Base-by-base conservation (phyloP, 2,329 filamentous ascomycete species). In the Ceratocystis huliohia region DNA sequence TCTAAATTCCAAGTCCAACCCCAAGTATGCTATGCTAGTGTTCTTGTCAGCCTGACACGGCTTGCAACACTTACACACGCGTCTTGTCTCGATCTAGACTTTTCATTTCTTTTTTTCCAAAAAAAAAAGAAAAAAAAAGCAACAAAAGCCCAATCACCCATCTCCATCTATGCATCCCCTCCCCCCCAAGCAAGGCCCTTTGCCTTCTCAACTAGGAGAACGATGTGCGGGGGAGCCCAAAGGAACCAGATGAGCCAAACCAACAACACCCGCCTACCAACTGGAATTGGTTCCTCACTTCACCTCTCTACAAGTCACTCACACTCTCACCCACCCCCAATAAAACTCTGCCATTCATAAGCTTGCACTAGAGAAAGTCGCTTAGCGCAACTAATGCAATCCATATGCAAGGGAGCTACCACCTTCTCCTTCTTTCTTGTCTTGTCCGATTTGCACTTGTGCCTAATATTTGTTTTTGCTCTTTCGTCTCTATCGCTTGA, bases 41-140 rank as follows among this genome's bases (percentile, higher is more conserved):
- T 41, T 37, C 56, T 33, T 33, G 56, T 59, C 56, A 59, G 56
- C 15, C 56, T 59, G 56, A 59, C 28, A 59, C 56, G 30, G 28
- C 30, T 20, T 59, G 15, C 37, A 41, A 33, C 48, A 53, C 37
- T 41, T 41, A 50, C 33, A 59, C 28, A 59, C 28, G 28, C 28
- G 56, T 33, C 37, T 20, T 59, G 25, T 59, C 28, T 59, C 33
- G 56, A 59, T 20, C 28, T 30, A n/a, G 25, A 20, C 17, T 59
- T 37, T 20, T 41, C 33, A 13, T 57, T 30, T 30, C 28, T 37
- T 17, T 33, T 33, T 33, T 30, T 33, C 4, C 30, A 8, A 33
- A 2, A 41, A 41, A 41, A 41, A 41, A 8, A 10, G 3, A 8
- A 13, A 3, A 37, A 37, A 37, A 10, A 13, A 25, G 20, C 7